phyloP scores from a whole-genome alignment of 23 red algal genomes.

The Pyropia yezoensis region DNA sequence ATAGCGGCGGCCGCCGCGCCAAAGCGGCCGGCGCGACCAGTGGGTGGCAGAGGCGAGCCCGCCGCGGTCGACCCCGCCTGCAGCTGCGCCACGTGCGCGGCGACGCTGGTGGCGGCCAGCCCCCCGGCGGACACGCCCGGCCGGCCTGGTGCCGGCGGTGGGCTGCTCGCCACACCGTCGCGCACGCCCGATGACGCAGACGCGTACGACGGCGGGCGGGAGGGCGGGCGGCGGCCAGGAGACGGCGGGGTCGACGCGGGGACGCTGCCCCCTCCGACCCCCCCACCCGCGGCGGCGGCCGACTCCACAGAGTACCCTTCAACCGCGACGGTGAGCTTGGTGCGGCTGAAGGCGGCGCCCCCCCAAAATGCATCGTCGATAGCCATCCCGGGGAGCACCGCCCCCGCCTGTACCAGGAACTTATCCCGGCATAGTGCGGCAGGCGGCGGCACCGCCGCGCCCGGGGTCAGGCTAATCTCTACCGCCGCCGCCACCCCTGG shows the following conservation, averaged over 20 bases:
- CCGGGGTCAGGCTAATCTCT: slow-evolving; percentile 37
- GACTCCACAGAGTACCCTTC: not conserved
- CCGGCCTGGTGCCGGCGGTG: too few species aligned
- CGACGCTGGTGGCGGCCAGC: slow-evolving; percentile 5
- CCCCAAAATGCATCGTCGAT: slow-evolving; percentile 8
- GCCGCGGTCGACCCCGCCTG: too few species aligned
- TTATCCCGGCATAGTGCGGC: slow-evolving; percentile 52
- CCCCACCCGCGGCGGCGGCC: not conserved
- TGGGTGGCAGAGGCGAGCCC: too few species aligned
- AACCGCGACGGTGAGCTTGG: slow-evolving; percentile 30
- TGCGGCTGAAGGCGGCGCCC: not conserved
- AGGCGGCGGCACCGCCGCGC: not conserved
- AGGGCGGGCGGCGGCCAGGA: not conserved
- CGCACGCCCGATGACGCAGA: too few species aligned
- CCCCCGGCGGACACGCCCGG: slow-evolving; percentile 3
- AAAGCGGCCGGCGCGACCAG: too few species aligned
- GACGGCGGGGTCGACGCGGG: not conserved
- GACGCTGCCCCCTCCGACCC: too few species aligned
- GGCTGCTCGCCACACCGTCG: too few species aligned
- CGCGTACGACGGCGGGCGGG: not conserved
- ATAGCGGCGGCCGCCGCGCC: not conserved
- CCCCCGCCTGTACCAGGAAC: slow-evolving; percentile 32
- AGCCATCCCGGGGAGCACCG: slow-evolving; percentile 12
- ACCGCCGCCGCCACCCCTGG: slow-evolving; percentile 36
- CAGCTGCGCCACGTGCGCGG: not conserved